Percentiles rank a stretch among this genome's conserved stretches.
These are phyloP conservation scores for Platanus orientalis DNA, from an alignment of 164 flowering plant species.

Conservation along the genomic window DNA sequence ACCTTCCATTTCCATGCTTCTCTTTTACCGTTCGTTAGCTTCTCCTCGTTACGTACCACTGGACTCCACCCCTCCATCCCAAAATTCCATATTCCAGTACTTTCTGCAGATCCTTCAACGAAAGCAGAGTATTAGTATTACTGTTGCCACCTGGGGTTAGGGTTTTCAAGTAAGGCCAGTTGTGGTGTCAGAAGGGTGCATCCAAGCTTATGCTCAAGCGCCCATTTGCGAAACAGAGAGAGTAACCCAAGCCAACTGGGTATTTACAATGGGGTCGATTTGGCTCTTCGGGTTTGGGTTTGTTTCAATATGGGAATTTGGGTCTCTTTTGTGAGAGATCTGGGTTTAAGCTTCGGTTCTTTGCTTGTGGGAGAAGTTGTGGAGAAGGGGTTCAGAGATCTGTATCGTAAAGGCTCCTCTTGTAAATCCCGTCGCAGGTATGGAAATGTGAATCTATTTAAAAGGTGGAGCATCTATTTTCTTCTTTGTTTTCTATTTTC, in stretches of 20 bases:
- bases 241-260: conserved; percentile 12
- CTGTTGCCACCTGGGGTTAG: conserved; percentile 18
- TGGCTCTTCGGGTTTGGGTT: conserved; percentile 12
- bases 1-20: conserved; percentile 22
- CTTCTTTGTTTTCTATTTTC: not conserved
- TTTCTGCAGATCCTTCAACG: conserved; percentile 8
- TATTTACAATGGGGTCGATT: conserved; percentile 22
- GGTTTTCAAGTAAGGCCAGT: conserved; percentile 12
- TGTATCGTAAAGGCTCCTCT: conserved; percentile 11
- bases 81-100: conserved; percentile 28
- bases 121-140: conserved; percentile 16
- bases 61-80: conserved; percentile 59
- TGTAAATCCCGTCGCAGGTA: conserved; percentile 17
- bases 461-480: conserved; percentile 1
- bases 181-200: conserved; percentile 28
- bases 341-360: conserved; percentile 14
- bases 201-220: conserved; percentile 38
- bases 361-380: conserved; percentile 3
- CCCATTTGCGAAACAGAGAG: conserved; percentile 18
- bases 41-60: conserved; percentile 65
- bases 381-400: conserved; percentile 17
- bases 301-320: conserved; percentile 16
- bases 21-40: conserved; percentile 7
- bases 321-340: conserved; percentile 22
- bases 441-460: not conserved